Evolutionary conservation across 176 grass and related monocot species (phyloP), one percentile per base, ranked within the genome.

Genomic region (Ananas comosus): DNA sequence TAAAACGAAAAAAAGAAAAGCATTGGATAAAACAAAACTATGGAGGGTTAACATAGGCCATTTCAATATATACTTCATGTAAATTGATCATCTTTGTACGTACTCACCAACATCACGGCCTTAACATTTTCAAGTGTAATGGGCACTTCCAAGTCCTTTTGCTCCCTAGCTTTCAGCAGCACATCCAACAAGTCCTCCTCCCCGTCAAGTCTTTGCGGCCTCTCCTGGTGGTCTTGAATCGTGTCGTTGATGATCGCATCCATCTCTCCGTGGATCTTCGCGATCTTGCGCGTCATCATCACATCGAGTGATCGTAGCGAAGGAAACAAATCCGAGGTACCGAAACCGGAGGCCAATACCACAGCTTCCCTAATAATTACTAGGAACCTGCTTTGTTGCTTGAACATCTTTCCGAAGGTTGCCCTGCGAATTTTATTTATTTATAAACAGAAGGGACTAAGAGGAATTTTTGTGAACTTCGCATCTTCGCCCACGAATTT

Each of bases 231-330:
- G 64, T 87, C 80, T 27, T 69, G 49, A 69, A 87, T 83, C 22
- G 85, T 79, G 63, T 80, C 78, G 22, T 96, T 84, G 11, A 87
- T 78, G 12, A 96, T 76, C 16, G 63, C 79, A 42, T 9, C 75
- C 53, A 96, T 70, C 22, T 33, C 78, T 21, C 70, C 54, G 2
- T 78, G 74, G 66, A 81, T 78, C 27, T 21, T 52, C 57, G 83
- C 58, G 1, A 81, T 73, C 17, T 51, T 59, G 8, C 76, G 75
- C 12, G 70, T 69, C 11, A 29, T 79, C 0, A 70, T 0, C 9
- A 27, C 16, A 25, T 76, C 76, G 2, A 87, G 2, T 42, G 67
- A 82, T 28, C 56, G 4, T 4, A 87, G n/a, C 0, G 79, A 75
- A 12, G 84, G 79, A 66, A 82, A 82, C 0, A 65, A 68, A 42